These are phyloP conservation scores for Primulina huaijiensis DNA, from an alignment of 257 asterid genomes.

Conservation along the genomic window DNA sequence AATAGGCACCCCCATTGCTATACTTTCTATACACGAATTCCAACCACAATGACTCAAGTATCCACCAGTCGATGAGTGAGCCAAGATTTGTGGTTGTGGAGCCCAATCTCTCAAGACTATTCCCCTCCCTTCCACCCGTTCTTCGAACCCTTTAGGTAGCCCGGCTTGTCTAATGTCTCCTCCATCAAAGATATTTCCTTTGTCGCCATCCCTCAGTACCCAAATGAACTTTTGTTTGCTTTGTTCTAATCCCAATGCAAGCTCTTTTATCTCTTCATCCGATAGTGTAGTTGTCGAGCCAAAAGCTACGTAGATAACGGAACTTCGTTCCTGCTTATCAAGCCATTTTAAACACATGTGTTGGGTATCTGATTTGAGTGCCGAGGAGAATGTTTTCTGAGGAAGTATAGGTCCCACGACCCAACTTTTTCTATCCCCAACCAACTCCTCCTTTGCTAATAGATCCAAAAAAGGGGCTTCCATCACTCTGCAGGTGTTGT, in stretches of 20 bases:
- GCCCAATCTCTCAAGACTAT: slow-evolving; percentile 29
- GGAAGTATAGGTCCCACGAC: slow-evolving; percentile 50
- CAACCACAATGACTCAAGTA: slow-evolving; percentile 14
- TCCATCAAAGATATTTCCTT: background rate
- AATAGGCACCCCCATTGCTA: slow-evolving; percentile 15
- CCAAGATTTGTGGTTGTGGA: slow-evolving; percentile 26
- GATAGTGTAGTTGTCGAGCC: slow-evolving; percentile 22
- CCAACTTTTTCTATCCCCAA: slow-evolving; percentile 30
- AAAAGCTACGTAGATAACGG: slow-evolving; percentile 25
- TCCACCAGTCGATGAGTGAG: slow-evolving; percentile 21
- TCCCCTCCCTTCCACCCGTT: slow-evolving; percentile 21
- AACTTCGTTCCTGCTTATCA: slow-evolving; percentile 14
- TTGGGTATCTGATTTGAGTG: background rate
- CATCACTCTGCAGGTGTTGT: slow-evolving; percentile 41
- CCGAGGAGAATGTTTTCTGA: background rate
- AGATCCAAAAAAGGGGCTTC: slow-evolving; percentile 36
- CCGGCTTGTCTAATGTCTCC: slow-evolving; percentile 20
- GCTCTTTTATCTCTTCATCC: slow-evolving; percentile 21
- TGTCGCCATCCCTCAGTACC: background rate
- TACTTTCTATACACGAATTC: background rate
- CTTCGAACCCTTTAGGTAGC: slow-evolving; percentile 20
- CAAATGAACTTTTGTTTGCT: slow-evolving; percentile 24
- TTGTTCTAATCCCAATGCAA: slow-evolving; percentile 29
- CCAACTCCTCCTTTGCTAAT: slow-evolving; percentile 23
- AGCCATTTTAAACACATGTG: slow-evolving; percentile 27